phyloP scores from a whole-genome alignment of 129 eudicot genomes.

The Lactuca sativa region DNA sequence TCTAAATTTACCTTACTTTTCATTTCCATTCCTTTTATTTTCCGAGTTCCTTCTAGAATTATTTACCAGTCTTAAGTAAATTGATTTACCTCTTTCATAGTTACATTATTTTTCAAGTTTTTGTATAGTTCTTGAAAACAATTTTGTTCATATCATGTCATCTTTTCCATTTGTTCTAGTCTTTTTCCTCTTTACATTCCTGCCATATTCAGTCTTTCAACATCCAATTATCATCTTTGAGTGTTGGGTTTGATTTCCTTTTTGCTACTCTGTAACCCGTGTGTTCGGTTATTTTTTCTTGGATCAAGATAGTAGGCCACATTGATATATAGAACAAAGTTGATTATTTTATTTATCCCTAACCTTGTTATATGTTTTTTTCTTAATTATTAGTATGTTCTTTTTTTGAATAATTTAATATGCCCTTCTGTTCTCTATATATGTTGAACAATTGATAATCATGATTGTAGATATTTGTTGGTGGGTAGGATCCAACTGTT shows the following conservation, averaged over 20 bases:
- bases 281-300: neutral
- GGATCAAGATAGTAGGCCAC: neutral
- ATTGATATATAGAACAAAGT: neutral
- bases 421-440: no score
- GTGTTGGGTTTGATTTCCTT: neutral
- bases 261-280: neutral
- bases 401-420: neutral
- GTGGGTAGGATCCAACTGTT: constrained; percentile 88
- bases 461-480: constrained; percentile 78
- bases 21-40: constrained; percentile 34
- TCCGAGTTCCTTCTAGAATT: constrained; percentile 42
- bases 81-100: constrained; percentile 30
- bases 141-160: constrained; percentile 14
- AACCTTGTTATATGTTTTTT: neutral
- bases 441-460: constrained; percentile 13
- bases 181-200: neutral
- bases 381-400: no score
- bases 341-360: neutral
- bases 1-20: constrained; percentile 56
- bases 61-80: constrained; percentile 38
- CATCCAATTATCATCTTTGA: neutral
- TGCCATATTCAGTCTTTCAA: constrained; percentile 5
- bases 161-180: constrained; percentile 9
- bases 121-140: neutral
- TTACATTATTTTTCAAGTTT: constrained; percentile 21